A percentile compares a stretch with the other conserved stretches of the same genome.
Evolutionary conservation across 352 stramenopile species (phyloP).

Genomic region (Phytophthora pluvialis): DNA sequence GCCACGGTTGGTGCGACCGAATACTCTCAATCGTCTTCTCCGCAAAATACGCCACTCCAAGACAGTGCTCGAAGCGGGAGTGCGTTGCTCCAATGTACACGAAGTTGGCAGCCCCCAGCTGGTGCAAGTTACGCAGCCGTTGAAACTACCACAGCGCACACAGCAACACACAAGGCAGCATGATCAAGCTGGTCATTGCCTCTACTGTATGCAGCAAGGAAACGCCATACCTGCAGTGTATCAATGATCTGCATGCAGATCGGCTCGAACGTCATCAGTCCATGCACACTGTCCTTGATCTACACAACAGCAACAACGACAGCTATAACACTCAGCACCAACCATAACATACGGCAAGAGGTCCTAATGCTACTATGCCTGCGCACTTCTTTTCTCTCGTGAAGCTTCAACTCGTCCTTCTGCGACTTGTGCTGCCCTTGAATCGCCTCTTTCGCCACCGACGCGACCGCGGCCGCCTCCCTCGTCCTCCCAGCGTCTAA

Average conservation of each 20-base stretch:
- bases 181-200: no score
- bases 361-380: background rate
- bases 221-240: constrained; percentile 59
- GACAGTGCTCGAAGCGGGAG: constrained; percentile 84
- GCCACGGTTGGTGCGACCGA: constrained; percentile 80
- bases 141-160: constrained; percentile 78
- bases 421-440: constrained; percentile 2
- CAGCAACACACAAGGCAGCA: background rate
- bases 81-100: constrained; percentile 91
- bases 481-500: background rate
- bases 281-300: constrained; percentile 87
- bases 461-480: background rate
- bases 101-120: constrained; percentile 91
- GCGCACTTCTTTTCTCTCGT: constrained; percentile 60
- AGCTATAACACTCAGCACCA: background rate
- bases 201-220: no score
- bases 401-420: constrained; percentile 31
- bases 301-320: constrained; percentile 22
- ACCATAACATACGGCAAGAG: background rate
- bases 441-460: background rate
- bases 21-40: constrained; percentile 89
- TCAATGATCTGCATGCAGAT: constrained; percentile 87
- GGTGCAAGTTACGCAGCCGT: constrained; percentile 93
- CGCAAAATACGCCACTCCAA: constrained; percentile 96
- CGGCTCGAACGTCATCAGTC: constrained; percentile 78